phyloP scores from a whole-genome alignment of 129 eudicot genomes.

The Saussurea involucrata region DNA sequence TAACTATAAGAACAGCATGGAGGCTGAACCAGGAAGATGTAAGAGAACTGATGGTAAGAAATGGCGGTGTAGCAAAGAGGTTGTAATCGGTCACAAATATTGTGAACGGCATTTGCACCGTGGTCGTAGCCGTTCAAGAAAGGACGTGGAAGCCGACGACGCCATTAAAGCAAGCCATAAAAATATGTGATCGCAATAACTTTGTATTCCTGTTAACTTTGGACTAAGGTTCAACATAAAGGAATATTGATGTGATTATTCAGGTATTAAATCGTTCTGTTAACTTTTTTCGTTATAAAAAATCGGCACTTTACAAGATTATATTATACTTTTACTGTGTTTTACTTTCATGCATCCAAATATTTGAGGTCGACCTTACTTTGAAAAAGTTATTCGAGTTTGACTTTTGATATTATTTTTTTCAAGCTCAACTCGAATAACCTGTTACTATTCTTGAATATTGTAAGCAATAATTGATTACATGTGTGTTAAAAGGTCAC shows the following conservation, averaged over 20 bases:
- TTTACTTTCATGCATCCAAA: neutral
- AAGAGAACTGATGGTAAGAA: conserved; percentile 63
- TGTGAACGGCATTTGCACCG: conserved; percentile 54
- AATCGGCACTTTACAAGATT: neutral
- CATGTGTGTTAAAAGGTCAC: no score
- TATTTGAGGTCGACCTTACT: no score
- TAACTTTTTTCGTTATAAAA: neutral
- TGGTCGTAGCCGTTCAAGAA: conserved; percentile 36
- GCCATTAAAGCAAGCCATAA: no score
- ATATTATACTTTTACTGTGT: neutral
- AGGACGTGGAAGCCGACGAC: conserved; percentile 28
- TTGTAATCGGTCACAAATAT: conserved; percentile 40
- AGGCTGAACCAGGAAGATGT: conserved; percentile 60
- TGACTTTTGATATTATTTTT: no score
- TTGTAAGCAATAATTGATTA: no score
- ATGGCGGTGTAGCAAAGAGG: conserved; percentile 49
- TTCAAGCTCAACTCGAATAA: no score
- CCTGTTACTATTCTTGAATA: no score
- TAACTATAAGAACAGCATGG: conserved; percentile 29
- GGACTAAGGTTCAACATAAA: neutral
- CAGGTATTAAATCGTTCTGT: neutral
- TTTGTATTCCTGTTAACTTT: neutral
- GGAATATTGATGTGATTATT: neutral
- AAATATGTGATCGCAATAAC: no score
- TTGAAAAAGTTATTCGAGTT: no score